Evolutionary conservation across 2,329 filamentous ascomycete genomes (phyloP).

Genomic region (Arthrobotrys megalospora): DNA sequence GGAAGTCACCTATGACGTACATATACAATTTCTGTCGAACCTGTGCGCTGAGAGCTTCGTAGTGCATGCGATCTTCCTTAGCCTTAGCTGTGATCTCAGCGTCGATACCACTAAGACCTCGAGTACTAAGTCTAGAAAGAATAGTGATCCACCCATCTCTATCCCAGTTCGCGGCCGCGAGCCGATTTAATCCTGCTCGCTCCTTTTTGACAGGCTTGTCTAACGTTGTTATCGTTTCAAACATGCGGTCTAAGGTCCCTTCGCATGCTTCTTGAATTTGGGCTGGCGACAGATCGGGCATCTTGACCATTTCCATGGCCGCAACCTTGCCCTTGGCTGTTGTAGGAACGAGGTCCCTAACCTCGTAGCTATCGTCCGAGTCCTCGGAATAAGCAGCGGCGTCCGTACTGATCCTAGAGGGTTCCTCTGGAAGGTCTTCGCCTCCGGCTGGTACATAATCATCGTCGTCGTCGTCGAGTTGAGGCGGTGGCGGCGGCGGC

Average conservation of each 20-base stretch:
- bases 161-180: conserved; percentile 87
- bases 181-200: conserved; percentile 82
- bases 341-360: conserved; percentile 66
- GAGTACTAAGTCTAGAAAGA: conserved; percentile 85
- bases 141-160: conserved; percentile 93
- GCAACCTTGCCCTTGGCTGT: conserved; percentile 73
- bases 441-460: conserved; percentile 58
- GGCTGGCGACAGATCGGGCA: conserved; percentile 79
- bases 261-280: conserved; percentile 82
- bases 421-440: conserved; percentile 43
- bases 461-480: conserved; percentile 47
- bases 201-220: conserved; percentile 77
- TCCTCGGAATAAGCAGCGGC: conserved; percentile 62
- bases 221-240: conserved; percentile 81
- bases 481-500: conserved; percentile 44
- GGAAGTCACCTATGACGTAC: conserved; percentile 93
- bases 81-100: conserved; percentile 74
- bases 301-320: conserved; percentile 66
- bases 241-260: conserved; percentile 81
- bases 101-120: conserved; percentile 76
- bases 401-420: conserved; percentile 26
- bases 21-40: conserved; percentile 86
- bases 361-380: conserved; percentile 62
- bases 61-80: conserved; percentile 64
- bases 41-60: conserved; percentile 73